Evolutionary conservation across 441 rosid genomes (phyloP).

Genomic region (Viola pubescens): DNA sequence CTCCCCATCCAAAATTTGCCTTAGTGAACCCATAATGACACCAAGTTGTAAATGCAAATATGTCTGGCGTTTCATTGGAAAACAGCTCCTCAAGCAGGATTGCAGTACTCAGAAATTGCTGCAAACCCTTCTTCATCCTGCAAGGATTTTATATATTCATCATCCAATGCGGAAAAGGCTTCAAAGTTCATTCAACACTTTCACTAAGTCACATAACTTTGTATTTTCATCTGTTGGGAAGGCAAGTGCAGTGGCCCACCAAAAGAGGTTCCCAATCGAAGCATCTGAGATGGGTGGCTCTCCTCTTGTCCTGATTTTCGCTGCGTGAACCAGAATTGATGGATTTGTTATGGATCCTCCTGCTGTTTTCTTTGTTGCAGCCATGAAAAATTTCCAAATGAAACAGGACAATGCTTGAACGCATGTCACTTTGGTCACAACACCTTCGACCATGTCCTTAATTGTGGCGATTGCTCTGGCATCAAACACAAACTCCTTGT

Average conservation of each 20-base stretch:
- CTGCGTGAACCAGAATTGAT: constrained; percentile 14
- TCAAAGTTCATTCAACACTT: neutral
- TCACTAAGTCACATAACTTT: constrained; percentile 1
- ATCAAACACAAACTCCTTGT: constrained; percentile 7
- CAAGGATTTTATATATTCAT: constrained; percentile 4
- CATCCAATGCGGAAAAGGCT: neutral
- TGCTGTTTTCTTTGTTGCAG: neutral
- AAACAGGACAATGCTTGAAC: constrained; percentile 4
- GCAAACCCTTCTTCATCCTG: constrained; percentile 14
- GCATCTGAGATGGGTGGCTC: constrained; percentile 8
- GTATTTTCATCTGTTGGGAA: neutral
- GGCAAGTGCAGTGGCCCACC: constrained; percentile 13
- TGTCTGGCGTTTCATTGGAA: neutral
- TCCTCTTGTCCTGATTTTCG: constrained; percentile 5
- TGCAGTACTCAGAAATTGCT: constrained; percentile 5
- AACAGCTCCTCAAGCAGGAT: constrained; percentile 11
- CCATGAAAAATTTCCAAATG: constrained; percentile 6
- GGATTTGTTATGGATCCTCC: neutral
- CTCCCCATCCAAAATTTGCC: constrained; percentile 17
- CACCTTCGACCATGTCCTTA: neutral
- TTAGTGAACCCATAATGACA: neutral
- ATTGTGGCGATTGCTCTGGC: neutral
- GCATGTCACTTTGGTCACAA: neutral
- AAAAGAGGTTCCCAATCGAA: constrained; percentile 2
- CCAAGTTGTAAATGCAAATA: constrained; percentile 13